These are phyloP conservation scores for Salix purpurea DNA, from an alignment of 345 rosid genomes.

Conservation along the genomic window DNA sequence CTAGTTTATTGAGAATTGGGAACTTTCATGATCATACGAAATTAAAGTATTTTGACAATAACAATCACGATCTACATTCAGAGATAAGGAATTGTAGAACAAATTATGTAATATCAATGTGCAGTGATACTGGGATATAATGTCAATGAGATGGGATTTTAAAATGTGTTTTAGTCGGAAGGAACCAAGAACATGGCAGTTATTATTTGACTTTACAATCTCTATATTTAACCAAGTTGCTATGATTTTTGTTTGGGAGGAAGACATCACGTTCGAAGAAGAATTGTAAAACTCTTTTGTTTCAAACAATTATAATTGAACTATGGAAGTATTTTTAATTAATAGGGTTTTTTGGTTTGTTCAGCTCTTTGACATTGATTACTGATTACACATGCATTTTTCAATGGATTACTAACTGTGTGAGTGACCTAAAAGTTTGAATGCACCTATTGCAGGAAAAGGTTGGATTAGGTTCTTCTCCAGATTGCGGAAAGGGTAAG, in stretches of 20 bases:
- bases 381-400: neutral
- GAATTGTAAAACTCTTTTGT: neutral
- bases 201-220: neutral
- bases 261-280: neutral
- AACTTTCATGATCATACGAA: neutral
- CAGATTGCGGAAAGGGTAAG: constrained; percentile 84
- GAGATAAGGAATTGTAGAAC: neutral
- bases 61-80: neutral
- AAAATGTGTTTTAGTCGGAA: neutral
- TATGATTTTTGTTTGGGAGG: neutral
- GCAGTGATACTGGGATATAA: neutral
- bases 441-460: constrained; percentile 45
- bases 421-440: neutral
- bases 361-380: neutral
- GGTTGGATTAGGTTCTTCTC: constrained; percentile 61
- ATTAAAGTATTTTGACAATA: neutral
- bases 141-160: neutral
- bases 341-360: neutral
- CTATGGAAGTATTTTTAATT: neutral
- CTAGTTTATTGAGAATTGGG: neutral
- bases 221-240: neutral
- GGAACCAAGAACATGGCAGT: neutral
- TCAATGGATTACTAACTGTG: neutral
- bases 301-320: neutral
- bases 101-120: neutral